These are phyloP conservation scores for Vitellaria paradoxa DNA, from an alignment of 179 eudicot species.

Conservation along the genomic window DNA sequence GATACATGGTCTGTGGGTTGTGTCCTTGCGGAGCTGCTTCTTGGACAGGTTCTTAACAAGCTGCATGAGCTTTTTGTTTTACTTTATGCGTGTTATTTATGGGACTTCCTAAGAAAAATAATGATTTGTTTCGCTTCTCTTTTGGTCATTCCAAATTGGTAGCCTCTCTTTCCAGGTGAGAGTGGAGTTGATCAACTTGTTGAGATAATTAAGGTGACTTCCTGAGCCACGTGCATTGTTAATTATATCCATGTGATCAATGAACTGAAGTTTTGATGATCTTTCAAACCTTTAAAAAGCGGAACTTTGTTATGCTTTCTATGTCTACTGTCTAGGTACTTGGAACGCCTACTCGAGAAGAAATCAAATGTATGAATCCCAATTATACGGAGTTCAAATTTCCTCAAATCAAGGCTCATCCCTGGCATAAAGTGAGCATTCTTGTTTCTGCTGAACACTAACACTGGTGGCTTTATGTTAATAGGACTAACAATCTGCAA, in stretches of 20 bases:
- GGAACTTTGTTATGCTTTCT: not conserved
- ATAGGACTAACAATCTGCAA: not conserved
- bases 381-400: conserved; percentile 62
- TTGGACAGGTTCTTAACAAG: conserved; percentile 41
- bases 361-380: conserved; percentile 69
- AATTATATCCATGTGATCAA: not conserved
- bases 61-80: conserved; percentile 1
- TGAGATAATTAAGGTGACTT: conserved; percentile 59
- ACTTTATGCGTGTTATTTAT: not conserved
- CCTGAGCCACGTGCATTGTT: not conserved
- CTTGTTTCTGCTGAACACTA: not conserved
- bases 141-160: conserved; percentile 9
- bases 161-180: conserved; percentile 74
- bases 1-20: conserved; percentile 77
- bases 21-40: conserved; percentile 66
- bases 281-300: too few relatives aligned
- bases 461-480: not conserved
- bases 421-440: conserved; percentile 59
- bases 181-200: conserved; percentile 76
- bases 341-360: conserved; percentile 74
- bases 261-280: not conserved
- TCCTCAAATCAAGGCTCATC: conserved; percentile 63
- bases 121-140: not conserved
- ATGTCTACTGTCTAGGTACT: conserved; percentile 37
- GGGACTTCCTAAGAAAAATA: not conserved